Conservation (phyloP, 768 basidiomycete genomes). For the Tylopilus sp. region DNA sequence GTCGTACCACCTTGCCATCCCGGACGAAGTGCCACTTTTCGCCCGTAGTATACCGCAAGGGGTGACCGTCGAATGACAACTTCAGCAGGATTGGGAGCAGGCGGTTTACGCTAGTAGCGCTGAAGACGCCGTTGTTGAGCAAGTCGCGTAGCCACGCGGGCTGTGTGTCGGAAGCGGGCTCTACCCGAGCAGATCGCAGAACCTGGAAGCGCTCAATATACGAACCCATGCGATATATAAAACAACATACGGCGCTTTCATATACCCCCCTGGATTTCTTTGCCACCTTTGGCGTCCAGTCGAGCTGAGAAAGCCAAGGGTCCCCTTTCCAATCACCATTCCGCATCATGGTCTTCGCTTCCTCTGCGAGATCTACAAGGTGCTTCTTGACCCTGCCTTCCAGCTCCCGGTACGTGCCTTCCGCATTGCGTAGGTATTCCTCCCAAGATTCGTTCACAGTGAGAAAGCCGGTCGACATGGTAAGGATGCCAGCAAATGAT, state of each 20-base stretch:
- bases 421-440: conserved; percentile 73
- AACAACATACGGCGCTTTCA: conserved; percentile 20
- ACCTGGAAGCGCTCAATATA: conserved; percentile 7
- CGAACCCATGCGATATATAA: background rate
- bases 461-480: conserved; percentile 90
- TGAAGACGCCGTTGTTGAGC: conserved; percentile 39
- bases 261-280: conserved; percentile 63
- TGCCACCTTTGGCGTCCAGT: conserved; percentile 89
- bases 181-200: background rate
- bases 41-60: conserved; percentile 49
- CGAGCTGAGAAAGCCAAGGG: conserved; percentile 85
- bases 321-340: conserved; percentile 62
- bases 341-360: conserved; percentile 48
- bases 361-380: conserved; percentile 66
- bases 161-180: conserved; percentile 13
- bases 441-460: conserved; percentile 92
- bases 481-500: conserved; percentile 84
- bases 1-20: conserved; percentile 31
- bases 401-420: conserved; percentile 68
- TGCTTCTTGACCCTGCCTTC: conserved; percentile 57
- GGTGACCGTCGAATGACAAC: conserved; percentile 56
- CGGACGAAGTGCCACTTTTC: conserved; percentile 67
- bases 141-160: conserved; percentile 62
- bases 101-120: conserved; percentile 36
- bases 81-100: conserved; percentile 67